phyloP scores from a whole-genome alignment of 257 asterid genomes.

The Nicotiana noctiflora region DNA sequence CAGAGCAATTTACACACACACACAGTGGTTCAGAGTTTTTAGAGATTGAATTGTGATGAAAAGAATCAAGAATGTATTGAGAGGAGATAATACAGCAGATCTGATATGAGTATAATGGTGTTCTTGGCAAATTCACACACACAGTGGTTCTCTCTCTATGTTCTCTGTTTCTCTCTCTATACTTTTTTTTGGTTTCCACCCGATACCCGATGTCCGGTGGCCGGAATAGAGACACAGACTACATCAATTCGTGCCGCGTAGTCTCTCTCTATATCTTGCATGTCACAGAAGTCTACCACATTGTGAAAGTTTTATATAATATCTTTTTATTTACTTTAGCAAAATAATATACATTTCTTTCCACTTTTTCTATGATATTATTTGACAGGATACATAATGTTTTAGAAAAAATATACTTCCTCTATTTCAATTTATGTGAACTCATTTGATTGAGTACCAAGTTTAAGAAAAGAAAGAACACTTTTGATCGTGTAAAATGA shows the following conservation, averaged over 20 bases:
- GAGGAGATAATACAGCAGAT: slow-evolving; percentile 8
- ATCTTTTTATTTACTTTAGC: neutral
- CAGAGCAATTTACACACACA: neutral
- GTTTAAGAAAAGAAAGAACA: too few relatives aligned
- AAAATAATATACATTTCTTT: neutral
- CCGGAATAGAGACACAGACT: too few relatives aligned
- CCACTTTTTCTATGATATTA: too few relatives aligned
- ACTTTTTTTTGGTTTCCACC: too few relatives aligned
- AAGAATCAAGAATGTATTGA: slow-evolving; percentile 8
- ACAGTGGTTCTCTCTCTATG: neutral
- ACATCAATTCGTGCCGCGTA: too few relatives aligned
- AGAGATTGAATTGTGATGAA: slow-evolving; percentile 23
- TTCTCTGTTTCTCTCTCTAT: slow-evolving; percentile 22
- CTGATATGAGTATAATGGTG: slow-evolving; percentile 29
- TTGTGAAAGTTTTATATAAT: neutral
- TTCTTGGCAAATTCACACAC: neutral
- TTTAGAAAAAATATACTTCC: too few relatives aligned
- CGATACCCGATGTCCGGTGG: too few relatives aligned
- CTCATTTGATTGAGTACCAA: too few relatives aligned
- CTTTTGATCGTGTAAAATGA: too few relatives aligned
- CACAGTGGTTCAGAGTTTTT: too few relatives aligned
- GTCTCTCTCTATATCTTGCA: slow-evolving; percentile 6
- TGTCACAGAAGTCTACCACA: neutral
- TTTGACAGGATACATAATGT: too few relatives aligned
- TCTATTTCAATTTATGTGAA: too few relatives aligned